phyloP scores from a whole-genome alignment of 2,329 filamentous ascomycete species.

The Rhynchosporium agropyri region DNA sequence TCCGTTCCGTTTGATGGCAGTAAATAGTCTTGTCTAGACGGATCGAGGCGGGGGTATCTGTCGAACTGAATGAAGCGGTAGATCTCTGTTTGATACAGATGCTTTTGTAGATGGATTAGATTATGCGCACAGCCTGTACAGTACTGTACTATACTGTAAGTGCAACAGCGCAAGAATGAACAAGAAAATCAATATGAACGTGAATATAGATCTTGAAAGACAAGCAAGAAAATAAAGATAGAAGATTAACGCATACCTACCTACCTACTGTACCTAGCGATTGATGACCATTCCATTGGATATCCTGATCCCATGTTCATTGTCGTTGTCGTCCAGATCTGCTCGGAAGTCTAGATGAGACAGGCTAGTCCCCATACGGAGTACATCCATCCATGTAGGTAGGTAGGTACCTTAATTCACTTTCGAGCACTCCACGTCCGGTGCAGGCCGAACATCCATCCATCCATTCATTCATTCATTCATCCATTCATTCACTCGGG shows the following conservation, averaged over 20 bases:
- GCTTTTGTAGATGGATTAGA: not conserved
- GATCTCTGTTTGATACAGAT: conserved; percentile 4
- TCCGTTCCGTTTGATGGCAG: not conserved
- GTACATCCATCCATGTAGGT: not conserved
- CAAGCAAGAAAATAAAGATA: not conserved
- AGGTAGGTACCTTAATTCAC: too few species aligned
- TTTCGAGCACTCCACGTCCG: not conserved
- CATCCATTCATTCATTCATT: too few species aligned
- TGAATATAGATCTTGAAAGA: too few species aligned
- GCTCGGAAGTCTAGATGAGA: not conserved
- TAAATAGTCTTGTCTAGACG: not conserved
- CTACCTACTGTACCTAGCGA: not conserved
- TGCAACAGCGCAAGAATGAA: too few species aligned
- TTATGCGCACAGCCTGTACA: too few species aligned
- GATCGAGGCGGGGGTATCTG: not conserved
- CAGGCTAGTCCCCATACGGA: not conserved
- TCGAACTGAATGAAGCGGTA: not conserved
- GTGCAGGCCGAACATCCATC: conserved; percentile 16
- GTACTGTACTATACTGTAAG: too few species aligned
- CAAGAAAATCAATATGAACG: too few species aligned
- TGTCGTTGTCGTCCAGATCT: conserved; percentile 9
- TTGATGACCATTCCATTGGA: conserved; percentile 16
- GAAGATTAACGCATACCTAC: not conserved
- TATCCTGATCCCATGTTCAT: not conserved
- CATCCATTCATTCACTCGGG: too few species aligned